These are phyloP conservation scores for Taphrina deformans DNA, from an alignment of 1,139 yeast genomes.

Conservation along the genomic window DNA sequence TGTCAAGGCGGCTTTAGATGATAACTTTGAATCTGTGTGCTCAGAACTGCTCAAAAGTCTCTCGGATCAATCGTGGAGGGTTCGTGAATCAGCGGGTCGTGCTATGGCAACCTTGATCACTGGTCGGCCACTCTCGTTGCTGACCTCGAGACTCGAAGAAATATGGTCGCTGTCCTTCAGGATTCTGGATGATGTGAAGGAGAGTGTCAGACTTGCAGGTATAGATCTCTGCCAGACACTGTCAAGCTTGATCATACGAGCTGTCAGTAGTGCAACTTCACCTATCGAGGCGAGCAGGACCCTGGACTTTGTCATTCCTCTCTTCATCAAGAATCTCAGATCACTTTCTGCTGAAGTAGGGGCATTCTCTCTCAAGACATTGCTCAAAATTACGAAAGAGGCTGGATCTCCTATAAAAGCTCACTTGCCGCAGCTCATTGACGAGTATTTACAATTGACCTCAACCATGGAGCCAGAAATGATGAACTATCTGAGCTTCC, in stretches of 20 bases:
- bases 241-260: slow-evolving; percentile 62
- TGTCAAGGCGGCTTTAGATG: slow-evolving; percentile 56
- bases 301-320: slow-evolving; percentile 69
- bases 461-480: slow-evolving; percentile 91
- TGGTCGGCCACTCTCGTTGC: slow-evolving; percentile 54
- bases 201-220: slow-evolving; percentile 85
- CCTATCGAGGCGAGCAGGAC: slow-evolving; percentile 42
- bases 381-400: slow-evolving; percentile 66
- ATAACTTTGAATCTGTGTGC: slow-evolving; percentile 60
- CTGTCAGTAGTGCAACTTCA: slow-evolving; percentile 50
- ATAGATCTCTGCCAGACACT: slow-evolving; percentile 64
- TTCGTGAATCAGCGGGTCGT: slow-evolving; percentile 80
- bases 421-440: slow-evolving; percentile 67
- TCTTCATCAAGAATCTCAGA: slow-evolving; percentile 70
- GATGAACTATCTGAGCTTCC: slow-evolving; percentile 77
- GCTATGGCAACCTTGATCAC: slow-evolving; percentile 74
- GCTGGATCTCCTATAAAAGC: slow-evolving; percentile 62
- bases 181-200: slow-evolving; percentile 90
- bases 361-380: slow-evolving; percentile 69
- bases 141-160: slow-evolving; percentile 56
- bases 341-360: slow-evolving; percentile 87
- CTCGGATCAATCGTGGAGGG: slow-evolving; percentile 89
- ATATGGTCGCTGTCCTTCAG: slow-evolving; percentile 90
- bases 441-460: slow-evolving; percentile 68
- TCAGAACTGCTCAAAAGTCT: slow-evolving; percentile 66